phyloP scores from a whole-genome alignment of 441 rosid species.

The Kokia cookei region DNA sequence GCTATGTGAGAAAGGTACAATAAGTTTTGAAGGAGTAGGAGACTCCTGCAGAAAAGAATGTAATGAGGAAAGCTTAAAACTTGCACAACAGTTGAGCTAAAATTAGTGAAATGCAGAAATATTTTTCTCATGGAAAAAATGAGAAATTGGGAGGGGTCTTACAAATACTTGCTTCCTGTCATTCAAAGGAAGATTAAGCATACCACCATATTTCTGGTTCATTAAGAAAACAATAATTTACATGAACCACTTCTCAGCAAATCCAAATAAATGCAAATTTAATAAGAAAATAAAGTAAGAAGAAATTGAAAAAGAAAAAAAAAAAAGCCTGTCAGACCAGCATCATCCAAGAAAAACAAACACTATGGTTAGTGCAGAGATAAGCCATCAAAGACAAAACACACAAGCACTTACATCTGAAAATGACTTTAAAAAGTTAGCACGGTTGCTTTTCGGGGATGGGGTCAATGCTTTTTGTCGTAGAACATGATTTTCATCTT shows the following conservation, averaged over 20 bases:
- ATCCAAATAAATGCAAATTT: constrained; percentile 1
- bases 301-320: neutral
- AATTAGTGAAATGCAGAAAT: neutral
- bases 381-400: neutral
- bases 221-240: constrained; percentile 6
- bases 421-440: constrained; percentile 41
- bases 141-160: constrained; percentile 26
- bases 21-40: constrained; percentile 85
- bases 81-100: neutral
- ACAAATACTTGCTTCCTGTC: constrained; percentile 68
- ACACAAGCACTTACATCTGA: constrained; percentile 57
- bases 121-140: neutral
- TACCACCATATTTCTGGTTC: constrained; percentile 60
- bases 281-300: neutral
- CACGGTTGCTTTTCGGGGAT: constrained; percentile 49
- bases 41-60: constrained; percentile 54
- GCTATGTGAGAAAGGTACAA: constrained; percentile 62
- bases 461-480: constrained; percentile 67
- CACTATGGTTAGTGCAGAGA: neutral
- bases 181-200: constrained; percentile 40
- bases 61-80: neutral
- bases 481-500: constrained; percentile 86
- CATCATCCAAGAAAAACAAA: neutral
- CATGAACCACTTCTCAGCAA: neutral
- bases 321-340: neutral